These are phyloP conservation scores for Phytopythium ostracodes DNA, from an alignment of 352 stramenopile species.

Conservation along the genomic window DNA sequence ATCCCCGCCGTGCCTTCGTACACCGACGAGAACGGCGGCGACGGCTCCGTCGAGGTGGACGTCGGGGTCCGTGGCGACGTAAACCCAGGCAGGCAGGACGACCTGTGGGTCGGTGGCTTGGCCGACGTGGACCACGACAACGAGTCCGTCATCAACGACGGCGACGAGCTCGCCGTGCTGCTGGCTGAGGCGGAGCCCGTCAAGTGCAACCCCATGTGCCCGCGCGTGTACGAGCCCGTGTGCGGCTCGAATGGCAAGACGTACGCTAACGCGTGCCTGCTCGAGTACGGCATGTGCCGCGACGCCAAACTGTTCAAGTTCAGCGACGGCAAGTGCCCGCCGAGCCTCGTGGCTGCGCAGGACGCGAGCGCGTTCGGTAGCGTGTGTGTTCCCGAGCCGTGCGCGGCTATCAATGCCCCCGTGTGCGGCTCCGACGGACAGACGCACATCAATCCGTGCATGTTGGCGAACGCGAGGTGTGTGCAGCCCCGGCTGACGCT, in stretches of 20 bases:
- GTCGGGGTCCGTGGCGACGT: not conserved
- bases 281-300: slow-evolving; percentile 42
- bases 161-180: slow-evolving; percentile 4
- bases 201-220: slow-evolving; percentile 50
- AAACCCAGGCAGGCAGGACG: not conserved
- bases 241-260: slow-evolving; percentile 63
- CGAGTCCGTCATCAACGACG: not conserved
- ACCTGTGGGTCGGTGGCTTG: not conserved
- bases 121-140: not conserved
- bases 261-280: slow-evolving; percentile 56
- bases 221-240: slow-evolving; percentile 37
- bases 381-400: slow-evolving; percentile 36
- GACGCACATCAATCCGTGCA: slow-evolving; percentile 36
- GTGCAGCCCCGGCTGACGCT: slow-evolving; percentile 26
- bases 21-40: too few relatives aligned
- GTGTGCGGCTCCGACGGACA: slow-evolving; percentile 40
- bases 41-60: not conserved
- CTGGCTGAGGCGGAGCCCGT: slow-evolving; percentile 4
- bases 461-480: slow-evolving; percentile 29
- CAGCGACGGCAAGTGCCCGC: slow-evolving; percentile 34
- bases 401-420: slow-evolving; percentile 23
- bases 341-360: slow-evolving; percentile 18
- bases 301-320: slow-evolving; percentile 31
- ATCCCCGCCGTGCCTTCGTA: not conserved
- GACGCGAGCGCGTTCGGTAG: slow-evolving; percentile 7